Conservation (phyloP, 2,329 filamentous ascomycete species). For the Fragosphaeria purpurea region DNA sequence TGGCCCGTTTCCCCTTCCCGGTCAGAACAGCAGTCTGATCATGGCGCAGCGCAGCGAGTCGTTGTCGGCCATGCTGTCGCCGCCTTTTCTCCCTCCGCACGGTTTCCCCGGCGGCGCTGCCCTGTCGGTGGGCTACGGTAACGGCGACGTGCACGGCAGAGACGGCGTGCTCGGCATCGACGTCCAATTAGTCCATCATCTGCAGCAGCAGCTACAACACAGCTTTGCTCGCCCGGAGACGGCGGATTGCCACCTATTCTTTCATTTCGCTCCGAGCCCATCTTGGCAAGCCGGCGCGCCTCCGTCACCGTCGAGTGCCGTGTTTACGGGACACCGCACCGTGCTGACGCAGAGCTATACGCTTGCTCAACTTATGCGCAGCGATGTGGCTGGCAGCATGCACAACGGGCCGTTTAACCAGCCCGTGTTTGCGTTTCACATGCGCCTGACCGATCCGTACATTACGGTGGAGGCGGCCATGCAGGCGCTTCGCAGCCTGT, state of each 20-base stretch:
- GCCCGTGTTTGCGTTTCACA: conserved; percentile 3
- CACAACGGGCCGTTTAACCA: conserved; percentile 9
- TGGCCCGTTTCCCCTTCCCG: conserved; percentile 2
- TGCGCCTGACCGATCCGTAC: conserved; percentile 10
- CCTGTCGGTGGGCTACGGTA: neutral
- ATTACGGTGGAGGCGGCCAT: conserved; percentile 7
- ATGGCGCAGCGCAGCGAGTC: conserved; percentile 2
- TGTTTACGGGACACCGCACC: conserved; percentile 13
- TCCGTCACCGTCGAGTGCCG: neutral
- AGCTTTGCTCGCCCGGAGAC: conserved; percentile 8
- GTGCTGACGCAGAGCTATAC: conserved; percentile 13
- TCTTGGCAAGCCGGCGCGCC: neutral
- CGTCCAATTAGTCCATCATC: conserved; percentile 6
- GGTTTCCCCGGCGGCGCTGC: conserved; percentile 1
- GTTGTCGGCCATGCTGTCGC: conserved; percentile 6
- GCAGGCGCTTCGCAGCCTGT: conserved; percentile 13
- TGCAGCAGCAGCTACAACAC: conserved; percentile 8
- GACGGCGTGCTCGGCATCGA: conserved; percentile 3
- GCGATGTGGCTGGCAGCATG: neutral
- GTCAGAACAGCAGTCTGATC: conserved; percentile 1
- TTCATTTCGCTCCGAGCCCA: conserved; percentile 6
- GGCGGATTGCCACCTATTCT: conserved; percentile 11
- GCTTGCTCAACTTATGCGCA: conserved; percentile 8
- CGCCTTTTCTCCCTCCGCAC: conserved; percentile 1
- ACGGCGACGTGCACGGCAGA: neutral